Evolutionary conservation across 345 rosid species (phyloP).

Genomic region (Xanthoceras sorbifolium): DNA sequence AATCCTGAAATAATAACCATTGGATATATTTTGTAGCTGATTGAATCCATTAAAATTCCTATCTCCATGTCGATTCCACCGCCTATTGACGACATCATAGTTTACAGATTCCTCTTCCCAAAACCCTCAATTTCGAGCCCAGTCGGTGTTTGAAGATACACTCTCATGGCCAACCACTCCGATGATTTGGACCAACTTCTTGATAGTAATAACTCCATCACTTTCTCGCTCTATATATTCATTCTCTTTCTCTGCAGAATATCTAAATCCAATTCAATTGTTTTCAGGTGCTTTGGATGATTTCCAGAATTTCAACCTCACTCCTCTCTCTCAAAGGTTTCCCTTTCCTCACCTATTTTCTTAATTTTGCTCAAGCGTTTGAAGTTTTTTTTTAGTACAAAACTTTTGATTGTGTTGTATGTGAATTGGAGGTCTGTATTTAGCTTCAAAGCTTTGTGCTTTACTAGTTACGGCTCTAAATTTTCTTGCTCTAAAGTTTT

Average conservation of each 20-base stretch:
- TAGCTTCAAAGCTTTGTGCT: neutral
- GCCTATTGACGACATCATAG: neutral
- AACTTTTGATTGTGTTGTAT: constrained; percentile 6
- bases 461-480: neutral
- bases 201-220: constrained; percentile 64
- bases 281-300: constrained; percentile 95
- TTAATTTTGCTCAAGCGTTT: neutral
- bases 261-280: constrained; percentile 14
- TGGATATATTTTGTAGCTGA: neutral
- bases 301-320: constrained; percentile 84
- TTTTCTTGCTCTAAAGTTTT: neutral
- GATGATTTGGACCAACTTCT: constrained; percentile 97
- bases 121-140: neutral
- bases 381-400: too few relatives aligned
- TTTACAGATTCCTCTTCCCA: neutral
- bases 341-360: neutral
- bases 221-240: neutral
- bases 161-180: constrained; percentile 54
- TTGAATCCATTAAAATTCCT: neutral
- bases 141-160: neutral
- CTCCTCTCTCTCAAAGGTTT: constrained; percentile 53
- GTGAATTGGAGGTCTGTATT: neutral
- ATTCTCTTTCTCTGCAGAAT: neutral
- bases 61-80: neutral
- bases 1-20: neutral